A percentile compares a stretch with the other conserved stretches of the same genome.
Conservation (phyloP, 2,329 filamentous ascomycete genomes). For the Polychaeton citri region DNA sequence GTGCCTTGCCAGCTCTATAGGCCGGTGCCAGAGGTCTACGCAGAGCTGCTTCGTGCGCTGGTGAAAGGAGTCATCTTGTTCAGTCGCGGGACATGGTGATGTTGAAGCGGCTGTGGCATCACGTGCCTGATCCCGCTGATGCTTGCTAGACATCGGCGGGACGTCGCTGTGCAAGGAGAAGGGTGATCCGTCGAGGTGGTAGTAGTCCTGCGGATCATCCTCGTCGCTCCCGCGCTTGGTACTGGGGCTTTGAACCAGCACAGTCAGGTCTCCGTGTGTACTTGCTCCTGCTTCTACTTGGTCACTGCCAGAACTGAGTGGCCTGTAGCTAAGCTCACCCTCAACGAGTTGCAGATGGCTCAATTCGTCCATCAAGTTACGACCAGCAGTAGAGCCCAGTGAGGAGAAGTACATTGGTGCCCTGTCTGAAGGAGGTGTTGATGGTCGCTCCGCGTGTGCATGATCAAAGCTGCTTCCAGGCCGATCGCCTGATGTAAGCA, state of each 20-base stretch:
- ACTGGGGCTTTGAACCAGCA: neutral
- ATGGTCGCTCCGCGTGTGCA: neutral
- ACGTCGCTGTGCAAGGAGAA: neutral
- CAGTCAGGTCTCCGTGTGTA: neutral
- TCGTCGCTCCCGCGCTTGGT: neutral
- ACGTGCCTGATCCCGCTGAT: neutral
- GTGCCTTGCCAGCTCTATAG: conserved; percentile 17
- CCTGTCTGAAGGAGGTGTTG: conserved; percentile 1
- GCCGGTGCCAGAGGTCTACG: conserved; percentile 15
- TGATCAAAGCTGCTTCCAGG: neutral
- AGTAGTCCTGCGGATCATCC: neutral
- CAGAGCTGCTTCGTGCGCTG: conserved; percentile 13
- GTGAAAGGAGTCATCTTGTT: neutral
- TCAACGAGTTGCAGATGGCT: conserved; percentile 8
- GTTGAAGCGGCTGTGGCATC: neutral
- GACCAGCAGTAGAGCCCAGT: conserved; percentile 13
- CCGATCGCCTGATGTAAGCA: neutral
- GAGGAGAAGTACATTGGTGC: conserved; percentile 12
- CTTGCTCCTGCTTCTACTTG: neutral
- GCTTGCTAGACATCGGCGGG: neutral
- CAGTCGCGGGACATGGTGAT: neutral
- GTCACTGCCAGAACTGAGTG: neutral
- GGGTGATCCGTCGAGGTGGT: neutral
- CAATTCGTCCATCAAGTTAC: conserved; percentile 23
- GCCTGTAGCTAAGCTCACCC: neutral